A percentile compares a stretch with the other conserved stretches of the same genome.
phyloP scores from a whole-genome alignment of 495 filamentous ascomycete genomes.

The Aspergillus cavernicola region DNA sequence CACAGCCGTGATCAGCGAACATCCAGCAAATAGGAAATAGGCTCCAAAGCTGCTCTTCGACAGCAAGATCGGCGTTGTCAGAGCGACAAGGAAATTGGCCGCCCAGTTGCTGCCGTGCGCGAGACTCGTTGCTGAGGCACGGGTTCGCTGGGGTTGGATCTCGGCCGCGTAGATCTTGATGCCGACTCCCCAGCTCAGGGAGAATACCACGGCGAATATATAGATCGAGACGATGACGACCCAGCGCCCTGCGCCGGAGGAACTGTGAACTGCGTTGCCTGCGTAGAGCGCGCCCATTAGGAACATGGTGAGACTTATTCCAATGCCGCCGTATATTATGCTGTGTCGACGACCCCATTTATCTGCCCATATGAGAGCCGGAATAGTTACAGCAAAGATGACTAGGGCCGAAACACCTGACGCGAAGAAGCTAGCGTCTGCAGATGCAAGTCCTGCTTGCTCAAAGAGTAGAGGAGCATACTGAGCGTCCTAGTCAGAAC shows the following conservation, averaged over 20 bases:
- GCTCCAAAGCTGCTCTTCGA: constrained; percentile 51
- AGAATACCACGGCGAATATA: constrained; percentile 40
- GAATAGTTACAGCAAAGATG: constrained; percentile 48
- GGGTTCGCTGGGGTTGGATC: constrained; percentile 52
- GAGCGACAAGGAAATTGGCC: constrained; percentile 61
- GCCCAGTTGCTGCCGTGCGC: constrained; percentile 50
- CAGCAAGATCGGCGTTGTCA: constrained; percentile 60
- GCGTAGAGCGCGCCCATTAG: constrained; percentile 52
- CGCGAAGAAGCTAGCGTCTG: constrained; percentile 50
- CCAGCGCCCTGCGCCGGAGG: constrained; percentile 48
- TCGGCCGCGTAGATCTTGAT: constrained; percentile 53
- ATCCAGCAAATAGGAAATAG: constrained; percentile 59
- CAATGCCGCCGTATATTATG: constrained; percentile 53
- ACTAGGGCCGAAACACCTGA: constrained; percentile 52
- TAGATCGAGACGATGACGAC: constrained; percentile 42
- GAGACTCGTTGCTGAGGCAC: constrained; percentile 47
- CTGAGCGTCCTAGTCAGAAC: constrained; percentile 5
- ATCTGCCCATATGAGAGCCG: constrained; percentile 53
- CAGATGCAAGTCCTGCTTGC: constrained; percentile 48
- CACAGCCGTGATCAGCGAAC: constrained; percentile 42
- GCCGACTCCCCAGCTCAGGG: constrained; percentile 50
- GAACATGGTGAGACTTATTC: constrained; percentile 43
- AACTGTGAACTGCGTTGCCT: constrained; percentile 39
- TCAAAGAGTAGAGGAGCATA: constrained; percentile 52
- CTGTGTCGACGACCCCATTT: constrained; percentile 56